phyloP scores from a whole-genome alignment of 805 yeast genomes.

The Cyberlindnera japonica region DNA sequence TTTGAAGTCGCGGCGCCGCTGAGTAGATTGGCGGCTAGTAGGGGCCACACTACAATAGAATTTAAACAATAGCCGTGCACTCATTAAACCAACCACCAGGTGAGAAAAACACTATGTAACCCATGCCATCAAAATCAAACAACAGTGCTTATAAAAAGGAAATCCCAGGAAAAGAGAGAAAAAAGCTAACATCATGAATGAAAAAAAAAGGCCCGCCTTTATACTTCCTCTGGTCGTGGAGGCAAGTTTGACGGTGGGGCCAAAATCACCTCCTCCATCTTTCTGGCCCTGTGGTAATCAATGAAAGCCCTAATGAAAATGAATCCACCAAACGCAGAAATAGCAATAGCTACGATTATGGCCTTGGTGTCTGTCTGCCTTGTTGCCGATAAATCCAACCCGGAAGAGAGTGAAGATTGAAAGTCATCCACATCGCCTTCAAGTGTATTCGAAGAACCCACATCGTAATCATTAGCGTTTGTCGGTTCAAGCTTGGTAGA shows the following conservation, averaged over 20 bases:
- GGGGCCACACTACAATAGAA: too few relatives aligned
- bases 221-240: slow-evolving; percentile 3
- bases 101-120: too few relatives aligned
- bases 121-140: too few relatives aligned
- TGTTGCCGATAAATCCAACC: slow-evolving; percentile 16
- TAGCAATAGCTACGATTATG: slow-evolving; percentile 49
- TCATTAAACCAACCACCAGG: too few relatives aligned
- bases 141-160: too few relatives aligned
- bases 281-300: slow-evolving; percentile 73
- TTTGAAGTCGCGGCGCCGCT: too few relatives aligned
- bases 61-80: too few relatives aligned
- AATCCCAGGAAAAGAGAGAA: too few relatives aligned
- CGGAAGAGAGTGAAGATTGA: slow-evolving; percentile 21
- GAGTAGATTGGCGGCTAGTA: too few relatives aligned
- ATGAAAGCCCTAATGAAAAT: slow-evolving; percentile 62
- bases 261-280: slow-evolving; percentile 63
- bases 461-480: slow-evolving; percentile 57
- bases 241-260: slow-evolving; percentile 35
- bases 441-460: slow-evolving; percentile 27
- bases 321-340: slow-evolving; percentile 66
- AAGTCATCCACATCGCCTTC: slow-evolving; percentile 27
- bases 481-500: slow-evolving; percentile 45
- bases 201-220: not conserved
- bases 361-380: slow-evolving; percentile 3
- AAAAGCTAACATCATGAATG: too few relatives aligned